These are phyloP conservation scores for Apiotrichum sp. DNA, from an alignment of 1,284 basidiomycete species.

Conservation along the genomic window DNA sequence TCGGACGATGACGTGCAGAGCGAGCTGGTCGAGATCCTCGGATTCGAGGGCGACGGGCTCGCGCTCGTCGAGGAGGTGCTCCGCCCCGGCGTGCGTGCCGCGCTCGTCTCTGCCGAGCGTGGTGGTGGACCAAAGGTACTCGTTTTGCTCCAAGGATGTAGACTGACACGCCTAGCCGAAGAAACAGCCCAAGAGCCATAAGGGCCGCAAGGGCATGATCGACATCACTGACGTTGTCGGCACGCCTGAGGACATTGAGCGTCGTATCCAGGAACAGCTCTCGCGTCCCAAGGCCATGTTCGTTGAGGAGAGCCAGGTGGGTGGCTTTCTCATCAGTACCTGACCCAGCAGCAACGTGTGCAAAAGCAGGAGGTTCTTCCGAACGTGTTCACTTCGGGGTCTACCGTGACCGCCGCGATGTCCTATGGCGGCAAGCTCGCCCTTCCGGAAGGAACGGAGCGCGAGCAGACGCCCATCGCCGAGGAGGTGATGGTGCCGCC, in stretches of 20 bases:
- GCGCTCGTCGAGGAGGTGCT: slow-evolving; percentile 40
- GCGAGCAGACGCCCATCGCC: slow-evolving; percentile 50
- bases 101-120: slow-evolving; percentile 13
- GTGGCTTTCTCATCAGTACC: slow-evolving; percentile 1
- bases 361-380: slow-evolving; percentile 61
- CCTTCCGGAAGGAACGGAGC: slow-evolving; percentile 75
- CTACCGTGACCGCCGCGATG: slow-evolving; percentile 59
- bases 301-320: slow-evolving; percentile 27
- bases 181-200: slow-evolving; percentile 23
- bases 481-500: slow-evolving; percentile 86
- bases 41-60: slow-evolving; percentile 63
- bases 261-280: slow-evolving; percentile 38
- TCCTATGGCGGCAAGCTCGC: slow-evolving; percentile 67
- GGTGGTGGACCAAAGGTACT: slow-evolving; percentile 11
- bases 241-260: slow-evolving; percentile 25
- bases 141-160: no score
- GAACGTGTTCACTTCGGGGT: slow-evolving; percentile 77
- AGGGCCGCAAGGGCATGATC: slow-evolving; percentile 21
- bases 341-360: slow-evolving; percentile 45
- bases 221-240: slow-evolving; percentile 40
- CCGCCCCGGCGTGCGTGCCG: slow-evolving; percentile 27
- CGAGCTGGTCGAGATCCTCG: slow-evolving; percentile 74
- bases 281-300: slow-evolving; percentile 35
- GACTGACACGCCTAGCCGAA: slow-evolving; percentile 1
- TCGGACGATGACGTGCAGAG: slow-evolving; percentile 67